Conservation (phyloP, 495 filamentous ascomycete species). For the Parachaetomium inaequale region DNA sequence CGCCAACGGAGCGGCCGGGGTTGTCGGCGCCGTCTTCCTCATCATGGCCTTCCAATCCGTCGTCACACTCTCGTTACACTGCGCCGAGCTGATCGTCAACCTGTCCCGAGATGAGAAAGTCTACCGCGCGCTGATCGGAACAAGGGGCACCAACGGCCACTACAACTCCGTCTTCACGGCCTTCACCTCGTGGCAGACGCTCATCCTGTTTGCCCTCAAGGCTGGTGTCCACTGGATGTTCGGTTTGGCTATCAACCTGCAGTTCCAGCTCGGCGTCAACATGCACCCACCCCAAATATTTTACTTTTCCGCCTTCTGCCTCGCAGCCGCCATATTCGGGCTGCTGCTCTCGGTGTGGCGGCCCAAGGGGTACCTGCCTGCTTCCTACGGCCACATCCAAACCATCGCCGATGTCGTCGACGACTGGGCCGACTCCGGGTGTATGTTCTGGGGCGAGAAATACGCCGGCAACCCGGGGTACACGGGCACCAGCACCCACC, state of each 20-base stretch:
- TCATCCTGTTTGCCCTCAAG: constrained; percentile 43
- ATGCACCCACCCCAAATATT: constrained; percentile 40
- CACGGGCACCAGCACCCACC: constrained; percentile 25
- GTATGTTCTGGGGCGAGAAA: constrained; percentile 48
- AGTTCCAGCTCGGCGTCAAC: constrained; percentile 34
- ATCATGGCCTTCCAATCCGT: constrained; percentile 34
- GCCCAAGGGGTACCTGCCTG: constrained; percentile 42
- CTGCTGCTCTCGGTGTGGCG: constrained; percentile 35
- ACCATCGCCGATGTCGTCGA: constrained; percentile 46
- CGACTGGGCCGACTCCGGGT: constrained; percentile 38
- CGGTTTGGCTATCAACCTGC: constrained; percentile 37
- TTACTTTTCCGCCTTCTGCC: constrained; percentile 32
- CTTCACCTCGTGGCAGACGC: constrained; percentile 41
- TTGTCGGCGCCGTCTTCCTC: constrained; percentile 28
- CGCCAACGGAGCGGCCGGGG: constrained; percentile 23
- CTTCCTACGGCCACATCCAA: constrained; percentile 44
- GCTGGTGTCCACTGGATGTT: constrained; percentile 47
- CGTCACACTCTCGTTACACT: constrained; percentile 44
- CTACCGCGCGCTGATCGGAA: constrained; percentile 33
- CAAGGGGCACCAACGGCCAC: constrained; percentile 31
- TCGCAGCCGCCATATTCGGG: constrained; percentile 37
- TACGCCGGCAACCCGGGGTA: constrained; percentile 17
- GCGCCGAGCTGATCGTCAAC: constrained; percentile 46
- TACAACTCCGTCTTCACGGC: constrained; percentile 38
- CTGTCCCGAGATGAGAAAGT: constrained; percentile 44